phyloP scores from a whole-genome alignment of 2,329 filamentous ascomycete genomes.

The Talaromyces sp. region DNA sequence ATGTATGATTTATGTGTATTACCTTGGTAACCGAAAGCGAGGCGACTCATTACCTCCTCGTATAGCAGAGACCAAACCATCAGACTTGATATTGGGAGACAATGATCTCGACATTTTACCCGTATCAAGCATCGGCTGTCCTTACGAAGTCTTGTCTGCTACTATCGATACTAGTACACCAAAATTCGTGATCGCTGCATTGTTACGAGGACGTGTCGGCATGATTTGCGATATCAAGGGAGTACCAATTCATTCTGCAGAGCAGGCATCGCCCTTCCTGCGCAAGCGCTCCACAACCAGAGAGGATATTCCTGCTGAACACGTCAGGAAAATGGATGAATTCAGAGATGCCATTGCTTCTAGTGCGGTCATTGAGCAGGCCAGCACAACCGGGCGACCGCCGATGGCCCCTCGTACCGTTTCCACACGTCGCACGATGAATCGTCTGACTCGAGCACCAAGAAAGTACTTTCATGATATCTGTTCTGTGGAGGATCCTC shows the following conservation, averaged over 20 bases:
- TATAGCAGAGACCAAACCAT: slow-evolving; percentile 8
- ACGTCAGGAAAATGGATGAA: slow-evolving; percentile 11
- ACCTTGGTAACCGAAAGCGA: slow-evolving; percentile 30
- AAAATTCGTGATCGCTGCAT: slow-evolving; percentile 54
- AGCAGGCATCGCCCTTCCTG: slow-evolving; percentile 14
- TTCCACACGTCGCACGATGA: slow-evolving; percentile 23
- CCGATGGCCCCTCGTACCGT: slow-evolving; percentile 20
- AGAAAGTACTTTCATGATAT: slow-evolving; percentile 50
- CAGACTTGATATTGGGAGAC: slow-evolving; percentile 25
- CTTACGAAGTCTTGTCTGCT: slow-evolving; percentile 55
- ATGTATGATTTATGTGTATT: slow-evolving; percentile 56
- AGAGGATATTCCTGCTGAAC: slow-evolving; percentile 1
- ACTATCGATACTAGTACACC: slow-evolving; percentile 61
- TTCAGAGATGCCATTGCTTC: slow-evolving; percentile 18
- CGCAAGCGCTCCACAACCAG: slow-evolving; percentile 4
- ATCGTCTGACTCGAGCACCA: slow-evolving; percentile 30
- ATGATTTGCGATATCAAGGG: slow-evolving; percentile 56
- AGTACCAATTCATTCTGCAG: slow-evolving; percentile 18
- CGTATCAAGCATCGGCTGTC: slow-evolving; percentile 55
- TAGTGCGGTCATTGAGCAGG: slow-evolving; percentile 11
- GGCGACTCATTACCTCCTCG: slow-evolving; percentile 12
- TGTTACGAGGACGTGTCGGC: slow-evolving; percentile 59
- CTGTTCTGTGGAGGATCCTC: slow-evolving; percentile 60
- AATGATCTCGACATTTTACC: slow-evolving; percentile 39
- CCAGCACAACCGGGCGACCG: slow-evolving; percentile 13